Evolutionary conservation across 2,329 filamentous ascomycete genomes (phyloP).

Genomic region (Ambrosiella beaveri): DNA sequence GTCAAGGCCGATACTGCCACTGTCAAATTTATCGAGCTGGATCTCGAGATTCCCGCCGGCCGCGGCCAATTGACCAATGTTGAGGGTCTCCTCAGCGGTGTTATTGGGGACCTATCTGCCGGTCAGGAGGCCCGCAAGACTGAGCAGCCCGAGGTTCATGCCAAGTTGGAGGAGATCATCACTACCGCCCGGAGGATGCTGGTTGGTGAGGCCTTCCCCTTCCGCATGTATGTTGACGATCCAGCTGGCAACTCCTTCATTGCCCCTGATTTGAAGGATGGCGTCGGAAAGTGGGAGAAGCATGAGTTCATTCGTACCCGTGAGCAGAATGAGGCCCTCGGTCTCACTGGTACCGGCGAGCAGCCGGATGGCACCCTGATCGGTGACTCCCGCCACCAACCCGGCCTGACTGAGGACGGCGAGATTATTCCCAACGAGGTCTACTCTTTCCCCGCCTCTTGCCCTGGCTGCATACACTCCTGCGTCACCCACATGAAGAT

Average conservation of each 20-base stretch:
- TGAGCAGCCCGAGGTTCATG: slow-evolving; percentile 58
- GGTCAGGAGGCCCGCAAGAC: slow-evolving; percentile 71
- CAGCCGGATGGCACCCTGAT: slow-evolving; percentile 19
- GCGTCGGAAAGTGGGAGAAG: slow-evolving; percentile 76
- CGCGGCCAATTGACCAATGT: slow-evolving; percentile 86
- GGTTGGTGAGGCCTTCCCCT: slow-evolving; percentile 61
- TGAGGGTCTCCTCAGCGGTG: slow-evolving; percentile 65
- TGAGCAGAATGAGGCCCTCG: slow-evolving; percentile 75
- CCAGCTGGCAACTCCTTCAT: slow-evolving; percentile 94
- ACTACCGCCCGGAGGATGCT: slow-evolving; percentile 60
- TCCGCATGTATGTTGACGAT: slow-evolving; percentile 77
- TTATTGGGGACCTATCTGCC: slow-evolving; percentile 63
- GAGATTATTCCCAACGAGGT: slow-evolving; percentile 86
- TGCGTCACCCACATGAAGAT: slow-evolving; percentile 97
- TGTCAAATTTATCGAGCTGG: slow-evolving; percentile 78
- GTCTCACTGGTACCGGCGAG: slow-evolving; percentile 44
- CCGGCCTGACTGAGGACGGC: slow-evolving; percentile 34
- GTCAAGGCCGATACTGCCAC: slow-evolving; percentile 80
- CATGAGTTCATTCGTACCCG: slow-evolving; percentile 65
- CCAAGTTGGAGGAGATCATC: slow-evolving; percentile 64
- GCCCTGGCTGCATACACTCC: slow-evolving; percentile 72
- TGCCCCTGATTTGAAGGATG: slow-evolving; percentile 63
- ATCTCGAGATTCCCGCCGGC: slow-evolving; percentile 82
- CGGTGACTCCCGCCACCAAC: slow-evolving; percentile 16
- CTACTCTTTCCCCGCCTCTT: slow-evolving; percentile 80